Evolutionary conservation across 768 basidiomycete species (phyloP).

Genomic region (Mycena indigotica): DNA sequence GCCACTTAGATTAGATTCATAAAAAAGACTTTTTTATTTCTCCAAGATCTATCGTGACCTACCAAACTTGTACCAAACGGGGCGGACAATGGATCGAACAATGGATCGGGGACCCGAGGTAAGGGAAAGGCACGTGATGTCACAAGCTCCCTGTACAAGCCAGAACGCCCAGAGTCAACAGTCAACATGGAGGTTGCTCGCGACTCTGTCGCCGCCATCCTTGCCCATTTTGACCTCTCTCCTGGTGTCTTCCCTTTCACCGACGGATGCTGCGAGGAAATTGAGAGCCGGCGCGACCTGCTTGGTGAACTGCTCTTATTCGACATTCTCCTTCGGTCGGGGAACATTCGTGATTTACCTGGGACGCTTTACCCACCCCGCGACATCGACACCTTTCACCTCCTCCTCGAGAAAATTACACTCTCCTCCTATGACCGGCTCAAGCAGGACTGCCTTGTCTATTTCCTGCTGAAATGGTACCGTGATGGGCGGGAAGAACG

Average conservation of each 20-base stretch:
- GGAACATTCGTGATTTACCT: slow-evolving; percentile 60
- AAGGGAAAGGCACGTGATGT: no score
- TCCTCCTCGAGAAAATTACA: slow-evolving; percentile 63
- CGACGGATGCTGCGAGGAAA: slow-evolving; percentile 52
- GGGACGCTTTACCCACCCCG: slow-evolving; percentile 71
- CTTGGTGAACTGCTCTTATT: slow-evolving; percentile 70
- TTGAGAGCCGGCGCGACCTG: slow-evolving; percentile 61
- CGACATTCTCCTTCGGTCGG: slow-evolving; percentile 69
- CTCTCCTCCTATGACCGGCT: slow-evolving; percentile 67
- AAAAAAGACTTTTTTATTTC: no score
- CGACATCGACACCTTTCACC: slow-evolving; percentile 53
- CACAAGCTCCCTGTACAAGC: no score
- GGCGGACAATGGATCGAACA: no score
- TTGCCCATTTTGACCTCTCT: slow-evolving; percentile 56
- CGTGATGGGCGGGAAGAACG: slow-evolving; percentile 59
- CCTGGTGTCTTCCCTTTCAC: slow-evolving; percentile 61
- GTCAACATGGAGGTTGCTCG: no score
- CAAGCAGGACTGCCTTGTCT: slow-evolving; percentile 80
- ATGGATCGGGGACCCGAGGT: no score
- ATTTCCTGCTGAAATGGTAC: slow-evolving; percentile 81
- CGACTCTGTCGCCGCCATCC: slow-evolving; percentile 8
- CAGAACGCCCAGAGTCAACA: no score
- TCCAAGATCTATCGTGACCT: no score
- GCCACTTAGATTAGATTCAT: no score
- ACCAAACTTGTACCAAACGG: no score